Percentiles rank a stretch among this genome's conserved stretches.
These are phyloP conservation scores for Dendrostoma leiphaemia DNA, from an alignment of 2,329 filamentous ascomycete species.

Conservation along the genomic window DNA sequence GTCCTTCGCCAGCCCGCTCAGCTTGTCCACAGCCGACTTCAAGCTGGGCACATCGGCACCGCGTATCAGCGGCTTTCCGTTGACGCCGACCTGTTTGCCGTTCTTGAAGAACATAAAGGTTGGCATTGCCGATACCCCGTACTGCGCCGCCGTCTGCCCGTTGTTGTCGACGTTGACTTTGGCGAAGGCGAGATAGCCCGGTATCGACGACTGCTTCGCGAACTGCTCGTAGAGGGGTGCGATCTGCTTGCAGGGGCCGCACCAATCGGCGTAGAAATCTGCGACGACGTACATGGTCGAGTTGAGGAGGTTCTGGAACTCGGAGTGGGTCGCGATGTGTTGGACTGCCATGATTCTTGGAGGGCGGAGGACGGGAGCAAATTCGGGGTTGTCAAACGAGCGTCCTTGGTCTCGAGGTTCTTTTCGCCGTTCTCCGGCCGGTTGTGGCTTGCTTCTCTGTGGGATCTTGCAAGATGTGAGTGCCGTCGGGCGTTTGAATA, in stretches of 20 bases:
- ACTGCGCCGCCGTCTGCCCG: constrained; percentile 46
- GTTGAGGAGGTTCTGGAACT: constrained; percentile 49
- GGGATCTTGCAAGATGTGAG: background rate
- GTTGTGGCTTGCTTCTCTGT: no score
- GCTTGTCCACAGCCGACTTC: constrained; percentile 33
- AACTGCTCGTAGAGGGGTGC: constrained; percentile 52
- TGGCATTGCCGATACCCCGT: constrained; percentile 55
- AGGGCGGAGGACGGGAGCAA: no score
- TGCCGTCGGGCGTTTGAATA: no score
- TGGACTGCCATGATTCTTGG: constrained; percentile 22
- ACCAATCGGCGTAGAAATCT: constrained; percentile 61
- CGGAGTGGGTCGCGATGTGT: constrained; percentile 40
- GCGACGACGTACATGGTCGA: constrained; percentile 50
- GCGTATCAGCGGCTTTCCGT: constrained; percentile 34
- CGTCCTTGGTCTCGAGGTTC: background rate
- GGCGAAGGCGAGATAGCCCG: constrained; percentile 50
- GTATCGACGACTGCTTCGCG: constrained; percentile 36
- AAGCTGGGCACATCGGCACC: constrained; percentile 34
- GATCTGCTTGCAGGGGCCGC: constrained; percentile 59
- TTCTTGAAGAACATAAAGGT: constrained; percentile 61
- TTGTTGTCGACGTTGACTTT: constrained; percentile 59
- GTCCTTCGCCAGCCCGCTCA: constrained; percentile 34
- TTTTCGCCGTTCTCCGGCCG: background rate
- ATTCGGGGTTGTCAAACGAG: background rate
- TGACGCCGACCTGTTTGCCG: constrained; percentile 42